Evolutionary conservation across 2,329 filamentous ascomycete species (phyloP), one percentile per base, ranked within the genome.

Genomic region (Pseudopyricularia cyperi): DNA sequence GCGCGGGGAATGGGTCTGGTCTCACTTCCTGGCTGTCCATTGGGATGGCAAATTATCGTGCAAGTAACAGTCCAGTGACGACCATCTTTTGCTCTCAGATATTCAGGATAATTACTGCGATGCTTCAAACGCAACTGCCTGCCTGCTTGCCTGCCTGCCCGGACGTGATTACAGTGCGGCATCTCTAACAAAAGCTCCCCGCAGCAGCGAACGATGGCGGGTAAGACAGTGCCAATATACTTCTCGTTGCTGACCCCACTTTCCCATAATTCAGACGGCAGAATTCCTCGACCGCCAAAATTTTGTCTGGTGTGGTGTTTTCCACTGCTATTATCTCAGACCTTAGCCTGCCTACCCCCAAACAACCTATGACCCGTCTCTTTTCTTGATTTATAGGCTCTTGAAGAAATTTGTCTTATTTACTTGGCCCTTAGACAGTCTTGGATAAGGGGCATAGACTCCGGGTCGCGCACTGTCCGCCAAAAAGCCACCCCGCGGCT

Each of bases 1-100:
- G 68, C 3, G 82, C 85, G 15, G 87, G 87, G 60, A 87, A 95
- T 0, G 78, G 69, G n/a, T 79, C 73, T 46, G 70, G 63, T 24
- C 50, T 46, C 4, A 30, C 15, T n/a, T 19, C 50, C n/a, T 46
- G 17, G 2, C n/a, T 26, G 17, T 26, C 26, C 51, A 53, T 52
- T 46, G 33, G 42, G 26, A 32, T 12, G 7, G 14, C 37, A 19
- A 22, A 19, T n/a, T 42, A 22, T 19, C 12, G 17, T 42, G 22
- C n/a, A n/a, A n/a, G n/a, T n/a, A n/a, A n/a, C n/a, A n/a, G n/a
- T n/a, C n/a, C n/a, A n/a, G n/a, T n/a, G n/a, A n/a, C n/a, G n/a
- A n/a, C n/a, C n/a, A n/a, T n/a, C n/a, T n/a, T n/a, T n/a, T n/a
- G n/a, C n/a, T n/a, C n/a, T n/a, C n/a, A n/a, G n/a, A n/a, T n/a